Percentiles rank a stretch among this genome's conserved stretches.
These are phyloP conservation scores for Astraeus odoratus DNA, from an alignment of 768 basidiomycete genomes.

Conservation along the genomic window DNA sequence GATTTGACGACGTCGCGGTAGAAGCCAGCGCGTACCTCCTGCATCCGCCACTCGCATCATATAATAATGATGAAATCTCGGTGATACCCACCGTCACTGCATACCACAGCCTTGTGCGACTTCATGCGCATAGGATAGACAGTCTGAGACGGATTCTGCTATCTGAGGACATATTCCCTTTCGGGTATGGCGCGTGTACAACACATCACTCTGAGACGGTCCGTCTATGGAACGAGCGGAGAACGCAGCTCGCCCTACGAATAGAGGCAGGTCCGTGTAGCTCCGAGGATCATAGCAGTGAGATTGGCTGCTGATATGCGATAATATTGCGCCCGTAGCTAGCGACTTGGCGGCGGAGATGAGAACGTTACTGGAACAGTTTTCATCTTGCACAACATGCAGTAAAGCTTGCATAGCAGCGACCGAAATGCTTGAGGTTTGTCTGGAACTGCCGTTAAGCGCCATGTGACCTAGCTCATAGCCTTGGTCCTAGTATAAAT, in stretches of 20 bases:
- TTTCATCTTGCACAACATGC: constrained; percentile 46
- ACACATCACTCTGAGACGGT: constrained; percentile 40
- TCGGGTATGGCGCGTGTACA: constrained; percentile 61
- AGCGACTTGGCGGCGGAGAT: constrained; percentile 68
- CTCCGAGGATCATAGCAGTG: constrained; percentile 5
- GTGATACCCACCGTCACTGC: constrained; percentile 51
- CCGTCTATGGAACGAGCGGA: constrained; percentile 46
- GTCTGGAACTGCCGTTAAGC: constrained; percentile 10
- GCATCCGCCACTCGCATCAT: constrained; percentile 46
- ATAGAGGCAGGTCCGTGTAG: constrained; percentile 45
- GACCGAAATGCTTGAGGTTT: constrained; percentile 62
- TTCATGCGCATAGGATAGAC: constrained; percentile 53
- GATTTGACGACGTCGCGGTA: constrained; percentile 42
- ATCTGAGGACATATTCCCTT: constrained; percentile 62
- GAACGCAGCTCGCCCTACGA: constrained; percentile 36
- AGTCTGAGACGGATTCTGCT: constrained; percentile 45
- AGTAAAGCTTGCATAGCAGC: constrained; percentile 57
- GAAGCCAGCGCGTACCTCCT: constrained; percentile 54
- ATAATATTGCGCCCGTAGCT: constrained; percentile 30
- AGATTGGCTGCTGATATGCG: background rate
- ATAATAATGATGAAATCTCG: constrained; percentile 43
- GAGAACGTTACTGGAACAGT: constrained; percentile 40
- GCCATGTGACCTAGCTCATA: constrained; percentile 4
- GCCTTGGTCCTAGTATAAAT: constrained; percentile 48
- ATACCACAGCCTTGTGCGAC: constrained; percentile 54